Evolutionary conservation across 1,139 yeast species (phyloP).

Genomic region (Chernovozyma aurita): DNA sequence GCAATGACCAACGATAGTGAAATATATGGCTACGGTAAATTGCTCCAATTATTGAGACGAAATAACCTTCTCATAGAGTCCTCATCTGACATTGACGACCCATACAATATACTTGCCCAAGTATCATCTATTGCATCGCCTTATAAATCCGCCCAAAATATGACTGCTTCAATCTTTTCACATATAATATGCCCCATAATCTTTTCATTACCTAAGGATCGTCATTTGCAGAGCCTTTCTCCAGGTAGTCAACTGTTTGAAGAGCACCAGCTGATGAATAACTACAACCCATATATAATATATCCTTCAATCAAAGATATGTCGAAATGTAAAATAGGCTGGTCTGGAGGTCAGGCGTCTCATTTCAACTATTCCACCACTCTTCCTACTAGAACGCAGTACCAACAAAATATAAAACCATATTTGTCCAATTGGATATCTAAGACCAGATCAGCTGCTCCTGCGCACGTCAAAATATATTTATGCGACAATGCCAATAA

Average conservation of each 20-base stretch:
- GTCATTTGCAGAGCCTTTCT: slow-evolving; percentile 8
- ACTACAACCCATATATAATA: slow-evolving; percentile 43
- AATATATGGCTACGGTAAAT: slow-evolving; percentile 48
- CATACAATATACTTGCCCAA: slow-evolving; percentile 46
- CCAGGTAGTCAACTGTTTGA: slow-evolving; percentile 7
- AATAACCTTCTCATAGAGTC: slow-evolving; percentile 25
- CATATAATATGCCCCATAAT: slow-evolving; percentile 50
- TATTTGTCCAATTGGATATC: slow-evolving; percentile 31
- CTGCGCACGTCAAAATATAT: slow-evolving; percentile 40
- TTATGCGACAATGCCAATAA: slow-evolving; percentile 44
- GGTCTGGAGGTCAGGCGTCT: slow-evolving; percentile 50
- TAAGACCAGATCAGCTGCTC: slow-evolving; percentile 22
- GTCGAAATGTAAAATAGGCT: slow-evolving; percentile 38
- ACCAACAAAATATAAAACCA: slow-evolving; percentile 30
- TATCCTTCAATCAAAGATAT: slow-evolving; percentile 56
- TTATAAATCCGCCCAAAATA: slow-evolving; percentile 24
- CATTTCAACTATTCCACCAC: slow-evolving; percentile 40
- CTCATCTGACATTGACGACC: slow-evolving; percentile 8
- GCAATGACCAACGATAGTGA: slow-evolving; percentile 13
- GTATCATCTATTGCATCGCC: slow-evolving; percentile 61
- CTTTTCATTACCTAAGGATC: slow-evolving; percentile 12
- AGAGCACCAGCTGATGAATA: slow-evolving; percentile 29
- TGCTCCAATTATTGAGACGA: slow-evolving; percentile 37
- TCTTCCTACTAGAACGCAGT: slow-evolving; percentile 20
- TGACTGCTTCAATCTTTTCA: slow-evolving; percentile 47